phyloP scores from a whole-genome alignment of 208 protist species.

The Crithidia mellificae region DNA sequence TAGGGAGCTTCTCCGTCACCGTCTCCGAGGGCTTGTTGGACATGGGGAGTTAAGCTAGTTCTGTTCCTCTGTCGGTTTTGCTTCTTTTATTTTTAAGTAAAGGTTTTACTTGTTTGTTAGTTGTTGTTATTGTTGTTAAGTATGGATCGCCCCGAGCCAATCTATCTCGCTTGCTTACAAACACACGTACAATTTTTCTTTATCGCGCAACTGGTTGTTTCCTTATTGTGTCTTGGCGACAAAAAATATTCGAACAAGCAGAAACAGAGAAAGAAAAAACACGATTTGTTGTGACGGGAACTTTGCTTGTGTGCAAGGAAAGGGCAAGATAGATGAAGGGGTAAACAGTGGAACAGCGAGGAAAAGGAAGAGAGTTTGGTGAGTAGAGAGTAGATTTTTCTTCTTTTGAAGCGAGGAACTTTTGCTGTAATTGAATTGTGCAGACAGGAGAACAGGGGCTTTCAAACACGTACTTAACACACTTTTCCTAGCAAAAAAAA shows the following conservation, averaged over 20 bases:
- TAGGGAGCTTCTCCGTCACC: constrained; percentile 25
- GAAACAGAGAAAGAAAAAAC: background rate
- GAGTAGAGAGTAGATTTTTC: too few species aligned
- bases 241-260: background rate
- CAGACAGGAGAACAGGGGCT: too few species aligned
- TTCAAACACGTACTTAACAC: too few species aligned
- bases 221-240: background rate
- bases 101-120: too few species aligned
- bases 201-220: background rate
- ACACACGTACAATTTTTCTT: background rate
- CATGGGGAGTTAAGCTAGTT: constrained; percentile 8
- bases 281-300: background rate
- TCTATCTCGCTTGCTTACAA: background rate
- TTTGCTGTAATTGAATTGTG: too few species aligned
- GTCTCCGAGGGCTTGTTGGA: background rate
- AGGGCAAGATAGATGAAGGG: too few species aligned
- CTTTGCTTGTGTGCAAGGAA: background rate
- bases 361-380: too few species aligned
- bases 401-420: too few species aligned
- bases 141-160: background rate
- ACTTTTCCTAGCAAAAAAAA: too few species aligned
- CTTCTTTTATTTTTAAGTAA: too few species aligned
- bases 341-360: background rate
- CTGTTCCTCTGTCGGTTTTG: too few species aligned
- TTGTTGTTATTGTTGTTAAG: constrained; percentile 7